Percentiles rank a stretch among this genome's conserved stretches.
phyloP scores from a whole-genome alignment of 495 filamentous ascomycete genomes.

The Cercophora sp. region DNA sequence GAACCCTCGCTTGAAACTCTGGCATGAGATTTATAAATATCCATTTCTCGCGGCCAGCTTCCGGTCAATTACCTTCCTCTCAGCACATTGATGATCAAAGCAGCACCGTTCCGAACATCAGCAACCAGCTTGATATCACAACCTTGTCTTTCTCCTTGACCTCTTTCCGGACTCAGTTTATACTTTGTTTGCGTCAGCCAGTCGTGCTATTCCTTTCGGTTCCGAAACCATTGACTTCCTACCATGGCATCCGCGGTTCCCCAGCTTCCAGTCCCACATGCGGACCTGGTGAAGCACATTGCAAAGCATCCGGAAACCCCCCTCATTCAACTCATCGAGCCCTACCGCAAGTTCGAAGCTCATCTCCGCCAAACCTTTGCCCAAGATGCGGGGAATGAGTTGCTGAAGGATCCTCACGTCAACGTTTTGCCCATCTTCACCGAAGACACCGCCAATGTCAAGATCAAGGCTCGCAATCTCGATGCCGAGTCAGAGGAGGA shows the following conservation, averaged over 20 bases:
- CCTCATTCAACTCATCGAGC: slow-evolving; percentile 56
- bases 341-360: slow-evolving; percentile 66
- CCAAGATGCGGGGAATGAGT: slow-evolving; percentile 58
- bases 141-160: no score
- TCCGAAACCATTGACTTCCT: no score
- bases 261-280: slow-evolving; percentile 38
- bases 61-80: no score
- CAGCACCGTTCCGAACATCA: no score
- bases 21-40: no score
- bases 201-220: background rate
- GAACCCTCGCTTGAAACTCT: no score
- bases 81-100: no score
- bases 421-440: slow-evolving; percentile 71
- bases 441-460: slow-evolving; percentile 50
- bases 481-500: slow-evolving; percentile 54
- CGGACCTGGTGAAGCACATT: slow-evolving; percentile 44
- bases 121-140: no score
- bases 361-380: slow-evolving; percentile 67
- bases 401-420: slow-evolving; percentile 54
- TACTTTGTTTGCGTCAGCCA: no score
- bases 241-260: slow-evolving; percentile 38
- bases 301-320: slow-evolving; percentile 47
- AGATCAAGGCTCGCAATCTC: slow-evolving; percentile 60
- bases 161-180: no score
- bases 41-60: no score